Conservation (phyloP, 2,329 filamentous ascomycete genomes). For the Aspergillus latus region DNA sequence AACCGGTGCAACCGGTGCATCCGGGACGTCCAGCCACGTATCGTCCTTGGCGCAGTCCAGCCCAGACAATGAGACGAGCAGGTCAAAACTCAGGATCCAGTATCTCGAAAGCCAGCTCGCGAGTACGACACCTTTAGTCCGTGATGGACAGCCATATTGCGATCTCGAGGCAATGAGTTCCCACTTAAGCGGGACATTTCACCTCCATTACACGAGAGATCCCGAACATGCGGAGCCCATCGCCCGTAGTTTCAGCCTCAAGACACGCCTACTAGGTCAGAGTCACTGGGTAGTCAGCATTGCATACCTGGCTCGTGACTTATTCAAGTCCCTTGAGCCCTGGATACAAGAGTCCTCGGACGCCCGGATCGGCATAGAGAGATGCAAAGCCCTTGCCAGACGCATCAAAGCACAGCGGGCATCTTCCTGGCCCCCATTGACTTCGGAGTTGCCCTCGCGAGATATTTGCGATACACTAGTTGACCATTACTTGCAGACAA, state of each 20-base stretch:
- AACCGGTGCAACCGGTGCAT: neutral
- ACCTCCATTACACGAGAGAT: neutral
- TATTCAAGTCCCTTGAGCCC: slow-evolving; percentile 49
- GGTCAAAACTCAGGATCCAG: neutral
- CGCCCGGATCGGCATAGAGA: slow-evolving; percentile 42
- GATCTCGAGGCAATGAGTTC: neutral
- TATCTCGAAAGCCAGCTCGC: neutral
- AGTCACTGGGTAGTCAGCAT: slow-evolving; percentile 2
- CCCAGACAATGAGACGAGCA: neutral
- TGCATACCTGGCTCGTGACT: slow-evolving; percentile 9
- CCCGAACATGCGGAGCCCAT: neutral
- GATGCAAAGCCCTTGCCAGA: slow-evolving; percentile 56
- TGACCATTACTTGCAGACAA: slow-evolving; percentile 53
- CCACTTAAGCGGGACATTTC: neutral
- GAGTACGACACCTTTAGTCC: neutral
- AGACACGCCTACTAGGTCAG: neutral
- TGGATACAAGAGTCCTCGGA: slow-evolving; percentile 40
- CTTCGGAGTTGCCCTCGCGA: slow-evolving; percentile 45
- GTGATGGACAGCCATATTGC: neutral
- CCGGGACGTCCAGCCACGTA: neutral
- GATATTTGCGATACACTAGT: slow-evolving; percentile 51
- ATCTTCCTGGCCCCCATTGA: slow-evolving; percentile 51
- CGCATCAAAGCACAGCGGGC: slow-evolving; percentile 53
- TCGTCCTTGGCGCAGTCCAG: neutral
- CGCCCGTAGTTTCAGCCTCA: neutral